Evolutionary conservation across 2,329 filamentous ascomycete species (phyloP), one percentile per base, ranked within the genome.

Genomic region (Zelopaecilomyces penicillatus): DNA sequence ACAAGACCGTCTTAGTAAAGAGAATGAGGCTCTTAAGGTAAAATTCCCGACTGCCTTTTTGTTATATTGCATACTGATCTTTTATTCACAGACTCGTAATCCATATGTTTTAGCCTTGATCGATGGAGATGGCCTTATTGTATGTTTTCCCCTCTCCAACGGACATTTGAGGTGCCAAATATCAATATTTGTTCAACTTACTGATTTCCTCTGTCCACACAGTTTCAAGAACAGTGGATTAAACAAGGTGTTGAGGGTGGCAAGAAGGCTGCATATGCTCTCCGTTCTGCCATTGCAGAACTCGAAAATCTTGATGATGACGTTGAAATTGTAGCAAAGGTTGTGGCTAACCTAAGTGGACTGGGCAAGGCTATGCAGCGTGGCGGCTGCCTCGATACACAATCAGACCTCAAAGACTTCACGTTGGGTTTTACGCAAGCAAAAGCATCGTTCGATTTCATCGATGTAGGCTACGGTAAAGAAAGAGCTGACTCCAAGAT

Each of bases 51-150:
- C 41, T 43, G 44, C 12, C 29, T 5, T 38, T 4, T 9, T n/a
- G 26, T 27, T 27, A 19, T 26, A 6, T 8, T 12, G 27, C 30
- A 28, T 39, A 26, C 42, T 47, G 5, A 44, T 35, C 11, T 10
- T 6, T 10, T 11, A 2, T 3, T 41, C 5, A 39, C 53, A 79
- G 73, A 71, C 67, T 47, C 67, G 64, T 41, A 81, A 80, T 59
- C 69, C 74, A 35, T 83, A 83, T 58, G 67, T 82, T 54, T 61
- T 77, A 51, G 70, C 81, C 34, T 57, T 82, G 52, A 74, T 84
- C 52, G 80, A 83, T 57, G 80, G 79, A 33, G 74, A 84, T 58
- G 76, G 77, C 37, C 68, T 82, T 47, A 65, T 82, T 59, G 79
- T 82, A 54, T 43, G 56, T 55, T 41, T 26, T 41, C 9, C 7